Evolutionary conservation across 805 yeast genomes (phyloP).

Genomic region (Candida maltosa): DNA sequence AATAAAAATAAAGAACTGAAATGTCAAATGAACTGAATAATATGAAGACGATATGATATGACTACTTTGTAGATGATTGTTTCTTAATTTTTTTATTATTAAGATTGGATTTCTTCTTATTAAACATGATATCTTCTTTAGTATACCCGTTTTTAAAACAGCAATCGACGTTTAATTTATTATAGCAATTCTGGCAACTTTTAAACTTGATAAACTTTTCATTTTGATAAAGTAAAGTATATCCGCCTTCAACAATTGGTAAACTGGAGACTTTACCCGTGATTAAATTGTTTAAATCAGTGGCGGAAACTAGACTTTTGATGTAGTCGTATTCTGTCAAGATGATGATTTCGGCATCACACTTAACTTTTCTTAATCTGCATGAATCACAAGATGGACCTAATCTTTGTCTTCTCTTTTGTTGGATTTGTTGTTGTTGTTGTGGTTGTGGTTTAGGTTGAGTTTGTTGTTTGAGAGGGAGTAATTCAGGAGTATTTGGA

Average conservation of each 20-base stretch:
- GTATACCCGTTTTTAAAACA: constrained; percentile 64
- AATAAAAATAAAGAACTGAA: too few relatives aligned
- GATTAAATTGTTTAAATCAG: neutral
- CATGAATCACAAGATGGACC: constrained; percentile 79
- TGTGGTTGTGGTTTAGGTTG: constrained; percentile 1
- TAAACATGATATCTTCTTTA: constrained; percentile 50
- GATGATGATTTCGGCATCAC: constrained; percentile 61
- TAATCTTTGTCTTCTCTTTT: constrained; percentile 54
- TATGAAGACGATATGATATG: too few relatives aligned
- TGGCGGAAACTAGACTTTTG: constrained; percentile 4
- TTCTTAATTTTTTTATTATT: constrained; percentile 11
- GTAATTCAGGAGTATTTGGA: constrained; percentile 5
- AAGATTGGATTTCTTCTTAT: constrained; percentile 17
- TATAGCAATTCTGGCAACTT: constrained; percentile 54
- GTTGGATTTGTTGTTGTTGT: neutral
- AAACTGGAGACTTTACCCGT: too few relatives aligned
- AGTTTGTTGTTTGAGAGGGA: neutral
- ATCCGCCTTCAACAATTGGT: constrained; percentile 4
- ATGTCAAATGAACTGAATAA: too few relatives aligned
- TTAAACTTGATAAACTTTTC: constrained; percentile 45
- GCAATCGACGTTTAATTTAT: constrained; percentile 45
- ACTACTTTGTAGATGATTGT: too few relatives aligned
- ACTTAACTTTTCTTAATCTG: constrained; percentile 65
- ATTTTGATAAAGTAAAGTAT: constrained; percentile 16
- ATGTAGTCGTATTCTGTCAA: too few relatives aligned